phyloP scores from a whole-genome alignment of 805 yeast genomes.

The Alloascoidea africana region DNA sequence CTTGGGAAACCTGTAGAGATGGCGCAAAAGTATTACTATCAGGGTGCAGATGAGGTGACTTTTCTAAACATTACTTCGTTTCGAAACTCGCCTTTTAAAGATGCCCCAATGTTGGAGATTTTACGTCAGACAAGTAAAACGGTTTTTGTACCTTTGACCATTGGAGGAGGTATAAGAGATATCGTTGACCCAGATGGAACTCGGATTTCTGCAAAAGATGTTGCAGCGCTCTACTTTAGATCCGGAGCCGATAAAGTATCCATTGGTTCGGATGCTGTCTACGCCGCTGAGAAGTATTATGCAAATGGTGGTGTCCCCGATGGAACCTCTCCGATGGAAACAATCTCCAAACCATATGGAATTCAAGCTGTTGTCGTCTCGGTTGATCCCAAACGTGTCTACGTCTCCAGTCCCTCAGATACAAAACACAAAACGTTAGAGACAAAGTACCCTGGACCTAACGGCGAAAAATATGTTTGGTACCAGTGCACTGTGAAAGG shows the following conservation, averaged over 20 bases:
- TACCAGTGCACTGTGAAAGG: slow-evolving; percentile 95
- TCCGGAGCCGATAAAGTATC: slow-evolving; percentile 98
- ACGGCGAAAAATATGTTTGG: slow-evolving; percentile 82
- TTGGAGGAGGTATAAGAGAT: slow-evolving; percentile 96
- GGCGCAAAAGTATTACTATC: slow-evolving; percentile 78
- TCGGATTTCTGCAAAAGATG: slow-evolving; percentile 67
- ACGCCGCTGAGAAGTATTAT: slow-evolving; percentile 75
- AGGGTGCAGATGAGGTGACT: slow-evolving; percentile 96
- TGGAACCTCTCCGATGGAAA: slow-evolving; percentile 84
- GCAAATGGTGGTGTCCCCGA: slow-evolving; percentile 36
- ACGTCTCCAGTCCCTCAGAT: slow-evolving; percentile 44
- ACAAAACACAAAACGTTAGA: slow-evolving; percentile 50
- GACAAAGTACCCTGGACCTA: slow-evolving; percentile 62
- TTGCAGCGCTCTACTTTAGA: slow-evolving; percentile 81
- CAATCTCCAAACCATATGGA: slow-evolving; percentile 85
- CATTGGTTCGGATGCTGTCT: slow-evolving; percentile 95
- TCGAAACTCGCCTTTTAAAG: slow-evolving; percentile 83
- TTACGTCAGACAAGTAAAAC: slow-evolving; percentile 70
- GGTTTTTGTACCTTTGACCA: slow-evolving; percentile 92
- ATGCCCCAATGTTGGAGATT: slow-evolving; percentile 92
- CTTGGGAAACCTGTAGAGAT: slow-evolving; percentile 93
- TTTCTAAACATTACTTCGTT: slow-evolving; percentile 92
- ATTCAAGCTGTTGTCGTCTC: slow-evolving; percentile 96
- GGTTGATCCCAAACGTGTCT: slow-evolving; percentile 90
- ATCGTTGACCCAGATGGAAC: slow-evolving; percentile 77